Base-by-base conservation (phyloP, 2,329 filamentous ascomycete genomes). In the Aspergillus pseudonomiae region DNA sequence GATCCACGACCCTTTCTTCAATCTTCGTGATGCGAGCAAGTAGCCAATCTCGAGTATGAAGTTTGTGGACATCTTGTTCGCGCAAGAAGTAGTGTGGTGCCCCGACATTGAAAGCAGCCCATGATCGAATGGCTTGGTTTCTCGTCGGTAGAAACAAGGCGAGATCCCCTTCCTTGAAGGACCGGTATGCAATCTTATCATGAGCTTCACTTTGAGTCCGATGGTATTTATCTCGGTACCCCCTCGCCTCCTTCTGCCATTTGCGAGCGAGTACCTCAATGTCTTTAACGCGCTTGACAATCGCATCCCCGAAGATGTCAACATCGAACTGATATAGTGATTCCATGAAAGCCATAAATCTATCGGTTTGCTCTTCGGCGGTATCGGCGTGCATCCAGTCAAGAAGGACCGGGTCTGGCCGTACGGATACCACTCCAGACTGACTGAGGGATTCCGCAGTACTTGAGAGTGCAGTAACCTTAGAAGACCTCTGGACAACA, bases 101-200 rank as follows among this genome's bases (percentile, higher is more conserved):
- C 1, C 94, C 94, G 36, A 99, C 92, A 72, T 99, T 99, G 85
- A 99, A 99, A 0, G 95, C 95, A 6, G 95, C 95, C 95, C 95
- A 99, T 0, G 95, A 94, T 19, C 94, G 91, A 5, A 93, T 95
- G 43, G 91, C 92, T 78, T 98, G 94, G 75, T 97, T 98, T 41
- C 94, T 86, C 0, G 95, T 99, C 0, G 95, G 95, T 46, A 99
- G 81, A 81, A 99, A 99, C 2, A 99, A 80, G 14, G 94, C 95
- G 16, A 99, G 84, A 74, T 99, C 95, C 9, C 95, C 94, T 77
- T 97, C 94, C 74, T 97, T 98, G 82, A 99, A 99, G 57, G 94
- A 90, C 65, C 91, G 90, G 76, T 95, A 97, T 2, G 95, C 94
- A 74, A 99, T 97, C 82, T 98, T 98, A 70, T 97, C 92, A 71